phyloP scores from a whole-genome alignment of 805 yeast genomes.

The Lipomyces orientalis region DNA sequence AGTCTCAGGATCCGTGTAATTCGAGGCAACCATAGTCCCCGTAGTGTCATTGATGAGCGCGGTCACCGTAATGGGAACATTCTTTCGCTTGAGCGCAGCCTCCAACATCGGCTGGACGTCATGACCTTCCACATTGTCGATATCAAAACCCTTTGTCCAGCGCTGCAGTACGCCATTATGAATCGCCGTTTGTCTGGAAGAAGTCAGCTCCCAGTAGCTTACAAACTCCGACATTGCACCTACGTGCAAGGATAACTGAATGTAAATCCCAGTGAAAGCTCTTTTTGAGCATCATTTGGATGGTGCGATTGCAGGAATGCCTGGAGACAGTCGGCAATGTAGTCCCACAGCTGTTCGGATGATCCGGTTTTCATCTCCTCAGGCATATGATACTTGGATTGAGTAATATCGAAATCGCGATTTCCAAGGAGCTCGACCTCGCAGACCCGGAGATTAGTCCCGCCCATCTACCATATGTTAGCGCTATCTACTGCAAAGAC shows the following conservation, averaged over 20 bases:
- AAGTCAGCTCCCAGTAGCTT: neutral
- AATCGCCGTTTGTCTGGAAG: conserved; percentile 67
- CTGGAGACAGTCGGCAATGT: conserved; percentile 81
- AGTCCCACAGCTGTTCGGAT: conserved; percentile 75
- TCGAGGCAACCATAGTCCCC: conserved; percentile 94
- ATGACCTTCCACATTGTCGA: conserved; percentile 88
- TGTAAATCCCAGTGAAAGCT: conserved; percentile 88
- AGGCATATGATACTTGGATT: conserved; percentile 81
- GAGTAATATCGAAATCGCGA: conserved; percentile 81
- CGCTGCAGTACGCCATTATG: conserved; percentile 86
- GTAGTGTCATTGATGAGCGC: conserved; percentile 97
- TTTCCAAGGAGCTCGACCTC: conserved; percentile 83
- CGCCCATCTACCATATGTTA: conserved; percentile 65
- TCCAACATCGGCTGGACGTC: conserved; percentile 94
- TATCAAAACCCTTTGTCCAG: conserved; percentile 98
- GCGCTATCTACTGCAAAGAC: neutral
- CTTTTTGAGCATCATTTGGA: conserved; percentile 59
- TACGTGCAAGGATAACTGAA: conserved; percentile 76
- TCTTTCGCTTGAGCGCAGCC: conserved; percentile 64
- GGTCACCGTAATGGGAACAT: conserved; percentile 82
- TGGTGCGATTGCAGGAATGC: conserved; percentile 73
- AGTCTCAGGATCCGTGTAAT: conserved; percentile 85
- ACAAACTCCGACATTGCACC: neutral
- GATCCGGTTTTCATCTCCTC: conserved; percentile 74
- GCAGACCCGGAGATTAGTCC: conserved; percentile 94